Base-by-base conservation (phyloP, 2,329 filamentous ascomycete genomes). In the Pyrenophora teres region DNA sequence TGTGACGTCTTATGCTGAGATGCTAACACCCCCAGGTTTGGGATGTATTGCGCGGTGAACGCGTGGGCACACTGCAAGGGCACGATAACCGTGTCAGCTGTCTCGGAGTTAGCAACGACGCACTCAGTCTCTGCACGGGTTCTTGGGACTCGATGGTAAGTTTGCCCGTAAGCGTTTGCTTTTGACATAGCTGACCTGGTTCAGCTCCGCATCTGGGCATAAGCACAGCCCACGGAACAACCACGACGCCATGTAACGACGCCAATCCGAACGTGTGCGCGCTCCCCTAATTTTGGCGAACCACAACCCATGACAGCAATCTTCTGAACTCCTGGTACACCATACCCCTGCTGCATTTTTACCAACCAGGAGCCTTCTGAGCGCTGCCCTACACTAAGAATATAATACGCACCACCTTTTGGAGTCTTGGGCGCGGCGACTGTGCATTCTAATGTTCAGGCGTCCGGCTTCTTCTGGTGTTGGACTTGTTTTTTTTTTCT, bases 51-150 rank as follows among this genome's bases (percentile, higher is more conserved):
- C 89, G 94, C 63, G 94, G 93, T 59, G 94, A 99, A 75, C 95
- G 96, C 79, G 92, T 99, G 61, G 94, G 94, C 72, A 96, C 92
- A 49, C 83, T 99, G 54, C 93, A 95, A 69, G 94, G 94, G 68
- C 94, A 99, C 77, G 93, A 97, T 78, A 99, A 99, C 81, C 89
- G 94, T 64, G 94, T 99, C 74, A 97, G 93, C 84, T 99, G 94
- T 78, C 81, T 99, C 73, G 94, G 94, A 63, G 94, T 99, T 67
- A 97, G 93, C 83, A 97, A 97, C 76, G 94, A 99, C 73, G 94
- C 93, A 59, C 96, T 97, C 80, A 97, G 93, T 81, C 83, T 99
- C 80, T 97, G 94, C 85, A 99, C 94, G 71, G 94, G 94, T 76
- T 99, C 94, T 65, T 99, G 94, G 94, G 94, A 99, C 80, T 97